Conservation (phyloP, 257 asterid species). For the Eustoma russellianum region DNA sequence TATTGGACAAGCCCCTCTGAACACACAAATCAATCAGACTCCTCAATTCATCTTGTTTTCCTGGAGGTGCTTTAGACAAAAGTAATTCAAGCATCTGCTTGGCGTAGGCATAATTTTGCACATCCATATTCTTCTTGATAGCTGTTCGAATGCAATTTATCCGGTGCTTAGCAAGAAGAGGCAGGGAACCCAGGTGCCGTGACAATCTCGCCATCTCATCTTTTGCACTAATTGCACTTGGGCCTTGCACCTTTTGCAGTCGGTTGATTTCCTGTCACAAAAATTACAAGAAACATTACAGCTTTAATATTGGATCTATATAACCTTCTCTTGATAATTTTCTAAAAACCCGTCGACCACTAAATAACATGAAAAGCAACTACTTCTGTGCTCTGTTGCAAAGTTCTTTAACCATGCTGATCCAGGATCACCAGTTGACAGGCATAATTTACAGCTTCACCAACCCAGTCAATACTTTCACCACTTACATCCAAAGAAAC, state of each 20-base stretch:
- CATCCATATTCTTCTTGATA: slow-evolving; percentile 95
- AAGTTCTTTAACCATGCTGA: too few species aligned
- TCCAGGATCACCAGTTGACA: too few species aligned
- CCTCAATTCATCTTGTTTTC: slow-evolving; percentile 93
- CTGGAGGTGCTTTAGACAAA: slow-evolving; percentile 84
- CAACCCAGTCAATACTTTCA: too few species aligned
- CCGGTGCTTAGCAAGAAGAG: slow-evolving; percentile 94
- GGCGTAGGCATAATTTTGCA: slow-evolving; percentile 84
- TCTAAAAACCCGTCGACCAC: too few species aligned
- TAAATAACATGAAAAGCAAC: too few species aligned
- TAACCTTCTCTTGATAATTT: too few species aligned
- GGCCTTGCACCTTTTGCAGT: slow-evolving; percentile 89
- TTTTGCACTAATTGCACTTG: slow-evolving; percentile 95
- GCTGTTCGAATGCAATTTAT: slow-evolving; percentile 93
- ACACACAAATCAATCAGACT: slow-evolving; percentile 88
- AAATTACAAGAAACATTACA: neutral
- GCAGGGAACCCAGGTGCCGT: slow-evolving; percentile 92
- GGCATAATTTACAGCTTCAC: too few species aligned
- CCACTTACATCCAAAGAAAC: too few species aligned
- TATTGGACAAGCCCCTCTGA: slow-evolving; percentile 82
- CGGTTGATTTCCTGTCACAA: slow-evolving; percentile 72
- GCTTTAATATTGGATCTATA: too few species aligned
- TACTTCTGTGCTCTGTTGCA: too few species aligned
- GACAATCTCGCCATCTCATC: slow-evolving; percentile 97
- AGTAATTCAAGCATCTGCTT: slow-evolving; percentile 96